Percentiles rank a stretch among this genome's conserved stretches.
These are phyloP conservation scores for Huntiella bhutanensis DNA, from an alignment of 2,329 filamentous ascomycete genomes.

Conservation along the genomic window DNA sequence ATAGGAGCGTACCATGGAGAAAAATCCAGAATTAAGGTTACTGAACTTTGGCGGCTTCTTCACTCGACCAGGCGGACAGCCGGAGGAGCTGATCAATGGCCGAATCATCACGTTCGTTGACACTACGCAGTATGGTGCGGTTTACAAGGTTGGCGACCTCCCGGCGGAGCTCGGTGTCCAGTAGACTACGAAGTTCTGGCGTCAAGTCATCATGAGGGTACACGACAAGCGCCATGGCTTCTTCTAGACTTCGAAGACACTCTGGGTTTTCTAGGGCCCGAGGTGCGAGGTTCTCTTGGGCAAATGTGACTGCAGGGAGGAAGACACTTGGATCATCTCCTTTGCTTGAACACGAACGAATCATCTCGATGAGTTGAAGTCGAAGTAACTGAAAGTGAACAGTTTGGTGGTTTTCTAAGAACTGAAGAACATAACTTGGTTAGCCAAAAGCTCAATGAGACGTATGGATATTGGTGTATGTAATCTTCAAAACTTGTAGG, in stretches of 20 bases:
- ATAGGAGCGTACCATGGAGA: too few relatives aligned
- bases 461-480: not conserved
- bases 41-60: too few relatives aligned
- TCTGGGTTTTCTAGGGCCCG: slow-evolving; percentile 63
- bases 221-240: slow-evolving; percentile 80
- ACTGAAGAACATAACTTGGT: slow-evolving; percentile 30
- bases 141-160: slow-evolving; percentile 81
- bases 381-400: slow-evolving; percentile 81
- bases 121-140: slow-evolving; percentile 59
- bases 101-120: slow-evolving; percentile 57
- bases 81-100: slow-evolving; percentile 66
- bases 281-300: slow-evolving; percentile 69
- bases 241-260: slow-evolving; percentile 74
- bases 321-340: slow-evolving; percentile 46
- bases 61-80: slow-evolving; percentile 53
- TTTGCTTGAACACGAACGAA: slow-evolving; percentile 51
- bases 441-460: slow-evolving; percentile 1
- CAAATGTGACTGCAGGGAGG: slow-evolving; percentile 63
- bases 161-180: slow-evolving; percentile 62
- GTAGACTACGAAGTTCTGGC: slow-evolving; percentile 52
- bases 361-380: slow-evolving; percentile 84
- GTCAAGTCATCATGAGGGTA: slow-evolving; percentile 68
- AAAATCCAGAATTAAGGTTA: too few relatives aligned
- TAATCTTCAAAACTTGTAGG: not conserved
- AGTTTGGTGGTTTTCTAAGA: slow-evolving; percentile 64